Evolutionary conservation across 371 early-diverging fungal genomes (phyloP).

Genomic region (Rhizopus sp.): DNA sequence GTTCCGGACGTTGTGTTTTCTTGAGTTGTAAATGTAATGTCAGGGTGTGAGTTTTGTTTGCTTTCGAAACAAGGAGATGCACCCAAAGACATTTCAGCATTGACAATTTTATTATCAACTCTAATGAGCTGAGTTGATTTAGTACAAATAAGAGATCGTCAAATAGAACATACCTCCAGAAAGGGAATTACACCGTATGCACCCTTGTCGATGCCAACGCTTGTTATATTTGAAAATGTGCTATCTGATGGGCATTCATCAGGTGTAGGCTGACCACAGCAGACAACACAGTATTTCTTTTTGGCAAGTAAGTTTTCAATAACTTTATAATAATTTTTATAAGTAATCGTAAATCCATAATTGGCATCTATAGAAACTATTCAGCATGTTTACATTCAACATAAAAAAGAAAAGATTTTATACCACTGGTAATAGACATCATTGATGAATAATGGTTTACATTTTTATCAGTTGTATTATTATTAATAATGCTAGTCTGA

Average conservation of each 20-base stretch:
- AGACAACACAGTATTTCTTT: constrained; percentile 21
- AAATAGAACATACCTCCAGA: constrained; percentile 20
- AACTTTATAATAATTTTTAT: constrained; percentile 31
- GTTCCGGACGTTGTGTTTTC: neutral
- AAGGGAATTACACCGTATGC: constrained; percentile 19
- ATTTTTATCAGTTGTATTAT: neutral
- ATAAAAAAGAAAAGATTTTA: neutral
- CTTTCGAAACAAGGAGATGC: constrained; percentile 22
- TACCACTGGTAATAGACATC: constrained; percentile 11
- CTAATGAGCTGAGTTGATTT: too few species aligned
- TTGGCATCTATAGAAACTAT: constrained; percentile 5
- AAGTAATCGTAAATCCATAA: constrained; percentile 27
- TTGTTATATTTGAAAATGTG: constrained; percentile 10
- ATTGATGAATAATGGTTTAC: constrained; percentile 8
- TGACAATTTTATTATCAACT: too few species aligned
- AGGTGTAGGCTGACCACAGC: constrained; percentile 15
- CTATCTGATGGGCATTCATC: constrained; percentile 5
- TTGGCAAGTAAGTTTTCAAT: constrained; percentile 13
- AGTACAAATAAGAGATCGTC: neutral
- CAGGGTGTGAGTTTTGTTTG: constrained; percentile 1
- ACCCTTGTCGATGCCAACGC: constrained; percentile 12
- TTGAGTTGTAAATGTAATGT: constrained; percentile 10
- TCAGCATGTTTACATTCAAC: too few species aligned
- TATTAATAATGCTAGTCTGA: neutral
- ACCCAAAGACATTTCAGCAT: too few species aligned